phyloP scores from a whole-genome alignment of 176 grass and related monocot genomes.

The Canna indica region DNA sequence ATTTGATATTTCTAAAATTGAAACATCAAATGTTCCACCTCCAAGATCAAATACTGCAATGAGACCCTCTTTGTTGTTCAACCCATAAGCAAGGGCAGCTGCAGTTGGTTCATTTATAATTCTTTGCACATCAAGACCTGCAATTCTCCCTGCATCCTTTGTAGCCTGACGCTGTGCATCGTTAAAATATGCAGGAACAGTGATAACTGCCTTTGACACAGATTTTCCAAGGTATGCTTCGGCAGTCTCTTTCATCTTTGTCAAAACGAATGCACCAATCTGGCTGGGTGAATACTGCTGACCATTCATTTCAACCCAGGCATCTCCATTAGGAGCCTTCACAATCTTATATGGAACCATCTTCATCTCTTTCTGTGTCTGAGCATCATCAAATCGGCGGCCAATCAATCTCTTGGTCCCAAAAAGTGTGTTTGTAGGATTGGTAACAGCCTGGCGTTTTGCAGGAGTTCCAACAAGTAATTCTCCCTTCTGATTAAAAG shows the following conservation, averaged over 20 bases:
- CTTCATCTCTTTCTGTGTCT: constrained; percentile 83
- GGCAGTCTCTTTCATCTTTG: constrained; percentile 73
- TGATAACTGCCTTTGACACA: constrained; percentile 57
- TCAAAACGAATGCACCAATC: constrained; percentile 67
- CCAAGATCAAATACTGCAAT: constrained; percentile 78
- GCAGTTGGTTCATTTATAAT: constrained; percentile 78
- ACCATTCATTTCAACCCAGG: constrained; percentile 59
- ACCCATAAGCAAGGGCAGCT: constrained; percentile 57
- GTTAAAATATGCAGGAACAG: constrained; percentile 70
- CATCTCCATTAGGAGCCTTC: constrained; percentile 62
- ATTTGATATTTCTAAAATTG: constrained; percentile 74
- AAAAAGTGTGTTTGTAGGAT: constrained; percentile 66
- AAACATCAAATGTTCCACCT: constrained; percentile 75
- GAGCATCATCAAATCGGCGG: constrained; percentile 57
- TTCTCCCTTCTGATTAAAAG: constrained; percentile 57
- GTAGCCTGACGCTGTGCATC: constrained; percentile 64
- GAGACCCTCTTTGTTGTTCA: constrained; percentile 65
- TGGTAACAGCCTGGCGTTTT: constrained; percentile 72
- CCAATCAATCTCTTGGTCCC: constrained; percentile 69
- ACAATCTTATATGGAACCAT: constrained; percentile 78
- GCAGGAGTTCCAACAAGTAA: constrained; percentile 57
- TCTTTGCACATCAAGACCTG: constrained; percentile 54
- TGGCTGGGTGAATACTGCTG: constrained; percentile 66
- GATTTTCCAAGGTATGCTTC: constrained; percentile 66
- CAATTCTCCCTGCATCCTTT: constrained; percentile 65